These are phyloP conservation scores for Vachellia pachyceras DNA, from an alignment of 306 rosid species.

Conservation along the genomic window DNA sequence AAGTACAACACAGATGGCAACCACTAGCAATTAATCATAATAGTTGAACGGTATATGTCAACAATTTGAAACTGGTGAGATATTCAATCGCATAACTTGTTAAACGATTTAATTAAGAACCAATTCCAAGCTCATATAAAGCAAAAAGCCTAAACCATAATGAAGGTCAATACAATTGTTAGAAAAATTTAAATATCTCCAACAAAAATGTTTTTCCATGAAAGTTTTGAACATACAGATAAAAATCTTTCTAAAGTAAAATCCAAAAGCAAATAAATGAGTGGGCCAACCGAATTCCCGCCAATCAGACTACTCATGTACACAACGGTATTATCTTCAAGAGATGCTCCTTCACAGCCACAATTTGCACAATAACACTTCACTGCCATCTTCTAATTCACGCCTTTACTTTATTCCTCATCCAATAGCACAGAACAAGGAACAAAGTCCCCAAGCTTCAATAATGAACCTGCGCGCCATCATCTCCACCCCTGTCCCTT, in stretches of 20 bases:
- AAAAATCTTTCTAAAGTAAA: neutral
- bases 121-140: neutral
- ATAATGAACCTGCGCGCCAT: slow-evolving; percentile 66
- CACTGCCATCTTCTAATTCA: neutral
- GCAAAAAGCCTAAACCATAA: neutral
- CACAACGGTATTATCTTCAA: slow-evolving; percentile 33
- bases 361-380: slow-evolving; percentile 5
- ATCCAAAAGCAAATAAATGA: neutral
- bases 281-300: slow-evolving; percentile 5
- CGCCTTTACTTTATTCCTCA: neutral
- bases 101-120: neutral
- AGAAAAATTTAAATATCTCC: neutral
- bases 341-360: slow-evolving; percentile 2
- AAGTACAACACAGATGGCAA: too few relatives aligned
- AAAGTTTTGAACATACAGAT: neutral
- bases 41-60: too few relatives aligned
- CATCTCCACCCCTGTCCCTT: slow-evolving; percentile 43
- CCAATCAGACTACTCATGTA: neutral
- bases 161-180: neutral
- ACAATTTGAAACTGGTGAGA: neutral
- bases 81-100: neutral
- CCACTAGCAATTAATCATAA: too few relatives aligned
- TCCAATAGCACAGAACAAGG: neutral
- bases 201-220: neutral
- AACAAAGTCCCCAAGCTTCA: neutral